Evolutionary conservation across 208 protist genomes (phyloP), one percentile per base, ranked within the genome.

Genomic region (Paratrypanosoma confusum): DNA sequence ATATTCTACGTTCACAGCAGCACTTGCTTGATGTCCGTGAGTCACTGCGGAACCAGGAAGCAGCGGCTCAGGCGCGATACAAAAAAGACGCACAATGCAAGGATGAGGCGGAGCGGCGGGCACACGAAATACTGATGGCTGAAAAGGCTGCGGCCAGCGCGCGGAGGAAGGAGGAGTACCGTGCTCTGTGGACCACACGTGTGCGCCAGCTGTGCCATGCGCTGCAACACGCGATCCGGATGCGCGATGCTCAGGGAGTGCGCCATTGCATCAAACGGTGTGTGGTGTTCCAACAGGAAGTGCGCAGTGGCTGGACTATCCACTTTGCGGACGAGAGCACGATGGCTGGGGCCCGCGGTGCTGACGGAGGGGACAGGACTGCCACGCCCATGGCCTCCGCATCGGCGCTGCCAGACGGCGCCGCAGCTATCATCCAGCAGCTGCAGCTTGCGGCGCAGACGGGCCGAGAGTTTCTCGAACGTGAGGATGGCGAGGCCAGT

Each of bases 211-310:
- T 50, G 33, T 40, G 16, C 37, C 26, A 37, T 1, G 39, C 42
- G 33, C 46, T 76, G 5, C 49, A 47, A 10, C 49, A 57, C 3
- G 17, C 57, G 16, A 39, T 67, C 0, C 31, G 35, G 0, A 42
- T 16, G 14, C 14, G 41, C 27, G 10, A 5, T 23, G 1, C 29
- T 3, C 16, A 21, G n/a, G 17, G 13, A 20, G 58, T 59, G 39
- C 27, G 27, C 11, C 25, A 39, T 3, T 34, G 37, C 16, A 37
- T 46, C 23, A 11, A 34, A 11, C 49, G 54, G 20, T 58, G 45
- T 14, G 49, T 31, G 32, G 39, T 64, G 32, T 47, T 63, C 41
- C 46, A 65, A 25, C 28, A 60, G 43, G 46, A 65, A 17, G 40
- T 75, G 3, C 11, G 42, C n/a, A n/a, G n/a, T n/a, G n/a, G n/a